Conservation (phyloP, 306 rosid genomes). For the Abrus pulchellus region DNA sequence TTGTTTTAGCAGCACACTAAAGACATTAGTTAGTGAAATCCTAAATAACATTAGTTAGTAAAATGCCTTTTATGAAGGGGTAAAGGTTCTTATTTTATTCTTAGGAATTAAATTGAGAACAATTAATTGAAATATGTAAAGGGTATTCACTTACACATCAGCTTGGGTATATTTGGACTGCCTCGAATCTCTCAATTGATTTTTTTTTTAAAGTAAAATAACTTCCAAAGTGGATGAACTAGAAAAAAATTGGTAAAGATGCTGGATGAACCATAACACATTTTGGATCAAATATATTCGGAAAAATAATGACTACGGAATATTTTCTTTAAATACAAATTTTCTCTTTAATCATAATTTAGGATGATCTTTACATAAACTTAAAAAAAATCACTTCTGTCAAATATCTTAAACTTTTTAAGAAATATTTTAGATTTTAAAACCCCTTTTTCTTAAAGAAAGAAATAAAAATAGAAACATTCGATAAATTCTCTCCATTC, state of each 20-base stretch:
- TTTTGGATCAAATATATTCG: neutral
- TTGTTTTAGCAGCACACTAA: too few species aligned
- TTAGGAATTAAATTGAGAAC: too few species aligned
- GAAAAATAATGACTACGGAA: neutral
- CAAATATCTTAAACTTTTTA: neutral
- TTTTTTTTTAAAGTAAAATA: neutral
- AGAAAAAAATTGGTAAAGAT: neutral
- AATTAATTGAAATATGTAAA: too few species aligned
- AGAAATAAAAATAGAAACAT: neutral
- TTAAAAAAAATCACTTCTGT: neutral
- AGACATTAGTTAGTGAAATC: too few species aligned
- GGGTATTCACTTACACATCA: too few species aligned
- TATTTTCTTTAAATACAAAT: neutral
- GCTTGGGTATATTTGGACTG: neutral
- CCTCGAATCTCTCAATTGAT: neutral
- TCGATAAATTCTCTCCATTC: too few species aligned
- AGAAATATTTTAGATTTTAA: neutral
- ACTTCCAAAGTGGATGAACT: neutral
- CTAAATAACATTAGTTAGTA: too few species aligned
- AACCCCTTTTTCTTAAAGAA: neutral
- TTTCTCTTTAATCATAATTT: neutral
- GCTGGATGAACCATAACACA: neutral
- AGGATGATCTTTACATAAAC: neutral
- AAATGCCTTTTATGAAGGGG: too few species aligned
- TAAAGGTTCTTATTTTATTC: too few species aligned